Evolutionary conservation across 805 yeast genomes (phyloP), one percentile per base, ranked within the genome.

Genomic region (Tetrapisispora iriomotensis): DNA sequence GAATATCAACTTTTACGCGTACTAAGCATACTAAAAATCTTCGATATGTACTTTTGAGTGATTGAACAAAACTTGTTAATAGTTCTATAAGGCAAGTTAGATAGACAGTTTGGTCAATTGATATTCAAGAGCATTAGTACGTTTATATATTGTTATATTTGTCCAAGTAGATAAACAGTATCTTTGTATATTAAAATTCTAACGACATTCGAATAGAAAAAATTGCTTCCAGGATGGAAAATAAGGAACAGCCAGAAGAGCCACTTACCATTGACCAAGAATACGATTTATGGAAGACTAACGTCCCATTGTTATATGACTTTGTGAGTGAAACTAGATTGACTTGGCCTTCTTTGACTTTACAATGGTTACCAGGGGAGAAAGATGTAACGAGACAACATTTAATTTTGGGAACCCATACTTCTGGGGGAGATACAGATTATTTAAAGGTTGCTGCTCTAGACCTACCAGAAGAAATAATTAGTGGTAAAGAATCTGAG

Each of bases 271-370:
- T 64, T 12, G 66, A 67, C 14, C 69, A 67, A 47, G 94, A 83
- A 55, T 82, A 83, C 54, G 77, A 79, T 43, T 58, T 82, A 45
- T 83, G 94, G 94, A 70, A 84, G 43, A 75, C 82, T 52, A 83
- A 82, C 51, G 82, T 88, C 47, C 79, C 83, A 10, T 76, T 70
- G 49, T 82, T 83, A 92, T 83, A 83, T 48, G 87, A 82, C 50
- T 82, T 79, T 54, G 85, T 83, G 24, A 75, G 82, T 36, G 92
- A 83, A 53, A 80, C 90, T 0, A 84, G 82, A 2, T 62, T 83
- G 33, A 74, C 79, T 10, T 83, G 94, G 94, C 94, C 94, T 2
- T 78, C 88, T 2, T 65, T 83, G 36, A 79, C 90, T 1, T 70
- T 81, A 4, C 84, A 83, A 58, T 83, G 92, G 88, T 57, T 80